Conservation (phyloP, 495 filamentous ascomycete species). For the Xylaria curta region DNA sequence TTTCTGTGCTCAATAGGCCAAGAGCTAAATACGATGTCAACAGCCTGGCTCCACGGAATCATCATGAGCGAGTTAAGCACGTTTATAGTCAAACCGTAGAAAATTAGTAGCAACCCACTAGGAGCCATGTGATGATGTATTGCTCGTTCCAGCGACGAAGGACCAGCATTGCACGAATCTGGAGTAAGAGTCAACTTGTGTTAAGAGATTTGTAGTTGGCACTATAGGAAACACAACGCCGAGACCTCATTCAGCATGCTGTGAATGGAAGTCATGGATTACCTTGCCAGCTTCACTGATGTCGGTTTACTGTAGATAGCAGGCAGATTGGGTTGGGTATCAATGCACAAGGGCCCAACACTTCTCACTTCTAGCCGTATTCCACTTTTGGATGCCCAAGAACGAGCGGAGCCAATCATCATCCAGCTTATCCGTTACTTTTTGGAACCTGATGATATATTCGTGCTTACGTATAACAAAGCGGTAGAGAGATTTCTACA, state of each 20-base stretch:
- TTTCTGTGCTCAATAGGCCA: not conserved
- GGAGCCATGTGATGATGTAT: slow-evolving; percentile 16
- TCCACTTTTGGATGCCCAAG: slow-evolving; percentile 42
- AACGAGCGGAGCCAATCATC: slow-evolving; percentile 21
- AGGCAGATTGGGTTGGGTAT: slow-evolving; percentile 40
- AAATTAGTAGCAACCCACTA: slow-evolving; percentile 2
- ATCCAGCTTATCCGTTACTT: slow-evolving; percentile 4
- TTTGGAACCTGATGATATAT: slow-evolving; percentile 12
- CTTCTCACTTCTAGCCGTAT: slow-evolving; percentile 23
- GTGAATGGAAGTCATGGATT: slow-evolving; percentile 20
- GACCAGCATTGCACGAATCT: not conserved
- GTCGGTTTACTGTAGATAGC: slow-evolving; percentile 16
- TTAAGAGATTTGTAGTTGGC: slow-evolving; percentile 7
- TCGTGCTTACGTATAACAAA: slow-evolving; percentile 19
- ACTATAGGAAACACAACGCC: slow-evolving; percentile 14
- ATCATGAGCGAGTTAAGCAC: not conserved
- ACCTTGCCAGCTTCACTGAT: slow-evolving; percentile 28
- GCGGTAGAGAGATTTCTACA: slow-evolving; percentile 12
- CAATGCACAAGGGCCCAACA: slow-evolving; percentile 44
- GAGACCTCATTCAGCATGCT: not conserved
- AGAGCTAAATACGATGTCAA: slow-evolving; percentile 4
- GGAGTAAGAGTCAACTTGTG: not conserved
- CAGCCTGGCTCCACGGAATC: not conserved
- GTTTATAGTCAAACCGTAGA: not conserved
- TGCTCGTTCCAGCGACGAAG: not conserved